phyloP scores from a whole-genome alignment of 1,284 basidiomycete species.

The Tilletia caries region DNA sequence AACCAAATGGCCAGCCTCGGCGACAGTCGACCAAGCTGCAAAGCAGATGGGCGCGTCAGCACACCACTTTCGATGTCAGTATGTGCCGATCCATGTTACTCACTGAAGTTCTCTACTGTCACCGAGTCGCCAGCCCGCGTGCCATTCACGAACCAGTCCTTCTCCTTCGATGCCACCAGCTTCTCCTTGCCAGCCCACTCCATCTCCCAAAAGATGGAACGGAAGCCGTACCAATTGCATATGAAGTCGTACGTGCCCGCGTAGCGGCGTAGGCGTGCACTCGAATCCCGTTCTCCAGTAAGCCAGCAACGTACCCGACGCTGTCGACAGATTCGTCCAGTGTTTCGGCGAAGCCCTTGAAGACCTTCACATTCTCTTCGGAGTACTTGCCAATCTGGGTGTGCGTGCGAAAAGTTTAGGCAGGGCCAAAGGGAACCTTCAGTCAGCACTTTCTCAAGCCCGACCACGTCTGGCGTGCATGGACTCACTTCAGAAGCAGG shows the following conservation, averaged over 20 bases:
- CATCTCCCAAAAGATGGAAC: not conserved
- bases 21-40: conserved; percentile 9
- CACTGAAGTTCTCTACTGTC: conserved; percentile 1
- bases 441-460: too few relatives aligned
- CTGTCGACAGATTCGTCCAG: conserved; percentile 1
- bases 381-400: conserved; percentile 7
- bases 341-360: not conserved
- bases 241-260: conserved; percentile 7
- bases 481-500: not conserved
- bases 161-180: not conserved
- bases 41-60: not conserved
- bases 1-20: conserved; percentile 1
- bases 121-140: conserved; percentile 5
- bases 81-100: not conserved
- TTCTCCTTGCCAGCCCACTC: conserved; percentile 1
- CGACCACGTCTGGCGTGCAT: not conserved
- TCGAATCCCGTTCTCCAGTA: not conserved
- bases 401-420: too few relatives aligned
- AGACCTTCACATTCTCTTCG: not conserved
- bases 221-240: conserved; percentile 8
- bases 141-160: conserved; percentile 1
- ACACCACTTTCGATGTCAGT: not conserved
- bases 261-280: not conserved
- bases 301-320: not conserved
- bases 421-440: too few relatives aligned